Base-by-base conservation (phyloP, 2,329 filamentous ascomycete genomes). In the Aspergillus sergii region DNA sequence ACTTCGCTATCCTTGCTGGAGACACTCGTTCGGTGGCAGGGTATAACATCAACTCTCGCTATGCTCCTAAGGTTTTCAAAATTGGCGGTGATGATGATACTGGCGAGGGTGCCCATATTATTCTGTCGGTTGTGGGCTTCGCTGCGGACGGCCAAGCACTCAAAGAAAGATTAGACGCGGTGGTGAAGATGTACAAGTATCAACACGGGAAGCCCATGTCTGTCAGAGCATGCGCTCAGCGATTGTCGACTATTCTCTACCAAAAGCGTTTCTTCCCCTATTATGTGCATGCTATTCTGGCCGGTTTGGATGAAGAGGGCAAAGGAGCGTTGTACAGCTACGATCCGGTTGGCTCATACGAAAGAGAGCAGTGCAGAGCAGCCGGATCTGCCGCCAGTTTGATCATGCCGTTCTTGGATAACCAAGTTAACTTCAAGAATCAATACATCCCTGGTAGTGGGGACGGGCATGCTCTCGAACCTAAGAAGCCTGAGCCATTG, bases 341-440 rank as follows among this genome's bases (percentile, higher is more conserved):
- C 82, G 95, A 99, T 77, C 95, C 95, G 1, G 95, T 99, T 48
- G 95, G 95, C 71, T 96, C 92, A 78, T 99, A 98, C 82, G 95
- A 99, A 85, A 86, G 95, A 69, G 95, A 99, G 82, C 92, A 96
- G 82, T 97, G 94, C 83, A 89, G 94, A 69, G 94, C 95, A 41
- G 95, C 92, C 48, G 95, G 95, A 72, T 94, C 95, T 16, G 94
- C 94, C 23, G 91, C 93, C 59, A 95, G 92, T 74, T 83, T 99
- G 79, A 99, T 99, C 81, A 99, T 97, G 92, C 95, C 95, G 1
- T 99, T 99, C 85, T 82, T 99, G 75, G 95, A 99, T 80, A 99
- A 99, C 80, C 96, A 99, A 82, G 95, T 99, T 84, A 98, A 98
- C 83, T 94, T 94, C 85, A 99, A 97, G 87, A 99, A 99, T 79